These are phyloP conservation scores for Asterionellopsis glacialis DNA, from an alignment of 108 stramenopile genomes.

Conservation along the genomic window DNA sequence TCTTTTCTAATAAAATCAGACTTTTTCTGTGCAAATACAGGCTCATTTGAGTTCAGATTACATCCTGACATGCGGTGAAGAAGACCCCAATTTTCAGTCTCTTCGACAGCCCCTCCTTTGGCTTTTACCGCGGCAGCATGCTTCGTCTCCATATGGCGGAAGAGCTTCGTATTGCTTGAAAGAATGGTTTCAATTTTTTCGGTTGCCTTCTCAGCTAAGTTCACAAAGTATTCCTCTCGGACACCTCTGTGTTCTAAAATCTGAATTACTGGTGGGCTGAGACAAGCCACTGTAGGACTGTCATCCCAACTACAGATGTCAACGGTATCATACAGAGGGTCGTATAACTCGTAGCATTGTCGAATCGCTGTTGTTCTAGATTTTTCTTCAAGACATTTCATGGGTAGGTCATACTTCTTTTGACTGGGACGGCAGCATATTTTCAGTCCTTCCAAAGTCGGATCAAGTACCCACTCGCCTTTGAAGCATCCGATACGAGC, in stretches of 20 bases:
- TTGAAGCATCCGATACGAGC: slow-evolving; percentile 37
- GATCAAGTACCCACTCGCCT: slow-evolving; percentile 31
- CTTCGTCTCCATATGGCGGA: not conserved
- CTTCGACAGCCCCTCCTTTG: not conserved
- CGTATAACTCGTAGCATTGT: not conserved
- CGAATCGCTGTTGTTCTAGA: not conserved
- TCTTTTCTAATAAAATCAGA: slow-evolving; percentile 11
- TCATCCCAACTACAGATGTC: slow-evolving; percentile 30
- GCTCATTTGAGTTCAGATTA: slow-evolving; percentile 11
- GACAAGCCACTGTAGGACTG: slow-evolving; percentile 4
- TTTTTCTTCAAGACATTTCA: slow-evolving; percentile 5
- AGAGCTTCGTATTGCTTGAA: not conserved
- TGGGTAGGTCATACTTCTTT: slow-evolving; percentile 16
- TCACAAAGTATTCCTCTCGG: slow-evolving; percentile 10
- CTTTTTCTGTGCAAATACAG: slow-evolving; percentile 2
- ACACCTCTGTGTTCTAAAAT: slow-evolving; percentile 24
- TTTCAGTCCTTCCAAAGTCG: slow-evolving; percentile 15
- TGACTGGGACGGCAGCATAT: slow-evolving; percentile 23
- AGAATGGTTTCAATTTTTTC: slow-evolving; percentile 3
- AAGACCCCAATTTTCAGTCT: slow-evolving; percentile 2
- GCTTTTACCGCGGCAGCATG: not conserved
- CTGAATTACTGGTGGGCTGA: slow-evolving; percentile 5
- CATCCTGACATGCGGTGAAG: slow-evolving; percentile 15
- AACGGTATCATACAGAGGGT: slow-evolving; percentile 20
- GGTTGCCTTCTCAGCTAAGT: slow-evolving; percentile 10